Evolutionary conservation across 1,284 basidiomycete species (phyloP).

Genomic region (Ceratobasidium sp.): DNA sequence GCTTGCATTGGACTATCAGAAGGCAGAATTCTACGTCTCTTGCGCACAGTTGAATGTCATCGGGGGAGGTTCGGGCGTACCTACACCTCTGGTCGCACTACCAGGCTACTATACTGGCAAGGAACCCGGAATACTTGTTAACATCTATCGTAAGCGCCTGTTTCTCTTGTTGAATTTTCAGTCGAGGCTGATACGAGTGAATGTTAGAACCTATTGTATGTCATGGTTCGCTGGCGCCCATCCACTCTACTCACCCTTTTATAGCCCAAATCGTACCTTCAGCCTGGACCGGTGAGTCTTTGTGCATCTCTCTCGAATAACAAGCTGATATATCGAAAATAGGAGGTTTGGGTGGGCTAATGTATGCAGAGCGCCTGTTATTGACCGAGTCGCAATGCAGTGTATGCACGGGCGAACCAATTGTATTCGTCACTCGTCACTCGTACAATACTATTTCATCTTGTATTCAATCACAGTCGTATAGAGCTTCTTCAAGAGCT

Average conservation of each 20-base stretch:
- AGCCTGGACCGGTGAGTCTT: slow-evolving; percentile 23
- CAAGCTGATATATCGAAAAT: too few relatives aligned
- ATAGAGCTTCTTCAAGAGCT: too few relatives aligned
- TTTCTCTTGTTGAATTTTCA: background rate
- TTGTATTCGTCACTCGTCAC: too few relatives aligned
- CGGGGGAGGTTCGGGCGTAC: slow-evolving; percentile 38
- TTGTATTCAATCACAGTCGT: too few relatives aligned
- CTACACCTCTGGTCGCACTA: slow-evolving; percentile 24
- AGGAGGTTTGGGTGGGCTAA: too few relatives aligned
- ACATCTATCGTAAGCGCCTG: slow-evolving; percentile 16
- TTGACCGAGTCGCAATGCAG: too few relatives aligned
- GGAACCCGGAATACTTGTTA: slow-evolving; percentile 51
- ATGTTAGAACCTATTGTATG: slow-evolving; percentile 20
- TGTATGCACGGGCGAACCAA: too few relatives aligned
- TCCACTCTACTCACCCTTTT: background rate
- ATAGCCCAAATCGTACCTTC: slow-evolving; percentile 15
- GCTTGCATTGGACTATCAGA: background rate
- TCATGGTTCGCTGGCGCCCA: background rate
- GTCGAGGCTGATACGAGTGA: background rate
- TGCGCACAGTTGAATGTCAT: slow-evolving; percentile 48
- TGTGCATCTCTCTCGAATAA: too few relatives aligned
- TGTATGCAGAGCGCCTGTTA: too few relatives aligned
- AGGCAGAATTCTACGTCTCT: slow-evolving; percentile 41
- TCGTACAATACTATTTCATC: too few relatives aligned
- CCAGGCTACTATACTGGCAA: slow-evolving; percentile 41